phyloP scores from a whole-genome alignment of 1,139 yeast species.

The Nakaseomyces nivariensis region DNA sequence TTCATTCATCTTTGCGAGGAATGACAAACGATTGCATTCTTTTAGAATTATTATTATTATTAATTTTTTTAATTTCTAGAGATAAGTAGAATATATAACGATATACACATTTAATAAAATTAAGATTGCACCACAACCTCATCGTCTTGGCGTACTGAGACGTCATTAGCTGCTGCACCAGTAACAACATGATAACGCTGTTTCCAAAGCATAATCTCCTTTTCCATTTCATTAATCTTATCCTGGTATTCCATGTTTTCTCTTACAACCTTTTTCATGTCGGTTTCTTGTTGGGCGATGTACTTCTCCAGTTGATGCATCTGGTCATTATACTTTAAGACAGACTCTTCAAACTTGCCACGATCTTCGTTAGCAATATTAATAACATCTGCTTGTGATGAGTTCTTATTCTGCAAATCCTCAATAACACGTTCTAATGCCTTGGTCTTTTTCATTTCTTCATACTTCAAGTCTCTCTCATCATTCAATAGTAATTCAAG shows the following conservation, averaged over 20 bases:
- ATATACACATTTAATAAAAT: neutral
- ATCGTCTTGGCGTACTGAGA: neutral
- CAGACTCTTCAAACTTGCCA: conserved; percentile 31
- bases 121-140: neutral
- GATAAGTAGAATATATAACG: neutral
- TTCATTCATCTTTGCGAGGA: no score
- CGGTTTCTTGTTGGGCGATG: conserved; percentile 30
- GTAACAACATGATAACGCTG: conserved; percentile 26
- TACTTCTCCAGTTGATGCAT: conserved; percentile 31
- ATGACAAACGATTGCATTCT: no score
- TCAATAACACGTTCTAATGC: conserved; percentile 31
- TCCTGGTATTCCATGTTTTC: conserved; percentile 27
- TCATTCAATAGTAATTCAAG: conserved; percentile 27
- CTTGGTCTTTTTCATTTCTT: conserved; percentile 30
- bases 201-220: conserved; percentile 58
- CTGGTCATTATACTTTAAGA: conserved; percentile 24
- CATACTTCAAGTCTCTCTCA: conserved; percentile 29
- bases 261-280: conserved; percentile 27
- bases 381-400: conserved; percentile 21
- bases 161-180: neutral
- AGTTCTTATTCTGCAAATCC: conserved; percentile 25
- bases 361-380: conserved; percentile 31
- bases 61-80: no score
- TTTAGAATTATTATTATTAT: no score
- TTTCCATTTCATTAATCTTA: conserved; percentile 42